Base-by-base conservation (phyloP, 768 basidiomycete genomes). In the Tylopilus vinaceipallidus region DNA sequence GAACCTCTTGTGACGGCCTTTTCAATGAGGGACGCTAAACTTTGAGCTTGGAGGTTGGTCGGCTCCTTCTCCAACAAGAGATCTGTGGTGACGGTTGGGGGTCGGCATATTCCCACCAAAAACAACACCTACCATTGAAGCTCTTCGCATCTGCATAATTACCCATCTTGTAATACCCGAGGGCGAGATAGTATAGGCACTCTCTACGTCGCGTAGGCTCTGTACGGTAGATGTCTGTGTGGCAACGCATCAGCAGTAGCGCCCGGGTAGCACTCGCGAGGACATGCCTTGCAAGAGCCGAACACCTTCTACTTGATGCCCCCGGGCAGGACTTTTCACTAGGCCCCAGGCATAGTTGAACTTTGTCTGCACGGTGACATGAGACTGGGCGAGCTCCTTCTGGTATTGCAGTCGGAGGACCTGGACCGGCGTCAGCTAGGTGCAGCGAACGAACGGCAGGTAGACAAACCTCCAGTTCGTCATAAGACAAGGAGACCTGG, bases 281-380 rank as follows among this genome's bases (percentile, higher is more conserved):
- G 71, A 52, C 43, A 19, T 60, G 85, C 95, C 95, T 82, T 95
- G 93, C 47, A 99, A 74, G 38, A 98, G 65, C 55, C 83, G 82
- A 41, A 98, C 92, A 19, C 97, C 97, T 63, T 97, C 90, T 0
- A 88, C 89, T 63, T 98, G 94, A 60, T 97, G 80, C 26, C 90
- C 86, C 35, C 81, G 79, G 58, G 81, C 69, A 12, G 88, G 89
- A 60, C 90, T 91, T 75, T 98, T 98, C 45, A 98, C 91, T 27
- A 95, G 76, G 3, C 95, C 95, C 95, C 95, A 97, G 34, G 91
- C 83, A 69, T 88, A 95, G 73, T 98, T 98, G 76, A 99, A 99
- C 67, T 92, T 95, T 34, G 94, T 95, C 72, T 99, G 97, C 7
- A 86, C 80, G 10, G 91, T 92, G 50, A 97, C 80, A 68, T 95